Percentiles rank a stretch among this genome's conserved stretches.
Conservation (phyloP, 139 green algal species). For the Tetradesmus obliquus region DNA sequence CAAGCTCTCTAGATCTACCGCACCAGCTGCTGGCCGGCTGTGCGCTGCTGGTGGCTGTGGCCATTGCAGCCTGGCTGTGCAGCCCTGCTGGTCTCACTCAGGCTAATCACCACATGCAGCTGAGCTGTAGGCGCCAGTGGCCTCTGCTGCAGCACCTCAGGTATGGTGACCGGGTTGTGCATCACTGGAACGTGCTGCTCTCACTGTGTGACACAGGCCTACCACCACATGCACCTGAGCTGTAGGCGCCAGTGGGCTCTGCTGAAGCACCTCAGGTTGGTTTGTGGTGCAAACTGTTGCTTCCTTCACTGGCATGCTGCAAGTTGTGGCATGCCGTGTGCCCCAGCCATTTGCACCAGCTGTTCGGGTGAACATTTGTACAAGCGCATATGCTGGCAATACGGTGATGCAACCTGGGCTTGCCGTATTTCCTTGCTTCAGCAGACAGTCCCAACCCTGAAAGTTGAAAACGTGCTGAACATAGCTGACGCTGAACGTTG, state of each 20-base stretch:
- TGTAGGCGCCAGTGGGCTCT: background rate
- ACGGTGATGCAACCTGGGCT: no score
- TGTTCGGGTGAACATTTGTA: no score
- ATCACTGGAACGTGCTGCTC: no score
- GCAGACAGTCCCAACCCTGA: background rate
- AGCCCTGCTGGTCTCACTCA: background rate
- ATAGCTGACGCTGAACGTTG: background rate
- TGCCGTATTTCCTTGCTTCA: no score
- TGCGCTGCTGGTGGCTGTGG: background rate
- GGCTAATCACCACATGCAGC: background rate
- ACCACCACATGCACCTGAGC: background rate
- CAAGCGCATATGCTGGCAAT: no score
- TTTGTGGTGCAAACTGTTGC: no score
- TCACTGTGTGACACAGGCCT: no score
- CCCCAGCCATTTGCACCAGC: no score
- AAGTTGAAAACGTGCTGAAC: background rate
- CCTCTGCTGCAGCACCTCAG: slow-evolving; percentile 19
- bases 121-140: background rate
- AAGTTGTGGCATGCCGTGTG: no score
- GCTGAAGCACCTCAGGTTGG: slow-evolving; percentile 15
- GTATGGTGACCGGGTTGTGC: background rate
- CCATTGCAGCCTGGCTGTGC: background rate
- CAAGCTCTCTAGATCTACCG: background rate
- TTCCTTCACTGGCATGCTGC: no score
- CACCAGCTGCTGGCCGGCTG: background rate